Percentiles rank a stretch among this genome's conserved stretches.
Conservation (phyloP, 768 basidiomycete species). For the Psilocybe cyanescens region DNA sequence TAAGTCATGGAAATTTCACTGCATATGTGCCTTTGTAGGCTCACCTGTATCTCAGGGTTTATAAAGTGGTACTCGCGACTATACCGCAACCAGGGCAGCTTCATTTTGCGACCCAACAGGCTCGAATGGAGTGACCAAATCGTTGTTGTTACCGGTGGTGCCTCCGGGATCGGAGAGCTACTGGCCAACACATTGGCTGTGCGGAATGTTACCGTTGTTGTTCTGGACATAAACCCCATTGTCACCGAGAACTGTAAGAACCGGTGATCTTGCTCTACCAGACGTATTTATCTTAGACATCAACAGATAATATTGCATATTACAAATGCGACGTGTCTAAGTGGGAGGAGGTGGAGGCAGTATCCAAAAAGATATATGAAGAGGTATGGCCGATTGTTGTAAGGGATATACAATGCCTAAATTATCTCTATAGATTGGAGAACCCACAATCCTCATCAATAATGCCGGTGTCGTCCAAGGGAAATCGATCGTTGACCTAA, state of each 20-base stretch:
- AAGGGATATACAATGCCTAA: not conserved
- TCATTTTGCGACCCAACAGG: constrained; percentile 60
- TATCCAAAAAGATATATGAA: constrained; percentile 72
- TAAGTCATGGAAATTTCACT: constrained; percentile 40
- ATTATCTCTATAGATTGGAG: constrained; percentile 63
- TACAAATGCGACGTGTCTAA: constrained; percentile 94
- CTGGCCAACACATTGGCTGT: constrained; percentile 87
- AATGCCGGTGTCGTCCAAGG: constrained; percentile 96
- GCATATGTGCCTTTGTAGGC: not conserved
- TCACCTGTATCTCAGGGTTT: constrained; percentile 49
- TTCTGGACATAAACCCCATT: constrained; percentile 83
- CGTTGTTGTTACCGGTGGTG: constrained; percentile 91
- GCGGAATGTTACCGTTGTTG: constrained; percentile 80
- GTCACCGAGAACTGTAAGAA: constrained; percentile 74
- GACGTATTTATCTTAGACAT: constrained; percentile 4
- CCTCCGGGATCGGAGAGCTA: constrained; percentile 88
- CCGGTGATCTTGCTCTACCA: not conserved
- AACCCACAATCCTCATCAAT: constrained; percentile 90
- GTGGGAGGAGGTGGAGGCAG: constrained; percentile 80
- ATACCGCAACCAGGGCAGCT: constrained; percentile 74
- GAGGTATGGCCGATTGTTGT: constrained; percentile 55
- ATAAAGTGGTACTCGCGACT: constrained; percentile 71
- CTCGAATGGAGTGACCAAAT: constrained; percentile 91
- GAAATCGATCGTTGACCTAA: constrained; percentile 81
- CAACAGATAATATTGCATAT: constrained; percentile 74